Evolutionary conservation across 2,329 filamentous ascomycete genomes (phyloP).

Genomic region (Exserohilum turcica): DNA sequence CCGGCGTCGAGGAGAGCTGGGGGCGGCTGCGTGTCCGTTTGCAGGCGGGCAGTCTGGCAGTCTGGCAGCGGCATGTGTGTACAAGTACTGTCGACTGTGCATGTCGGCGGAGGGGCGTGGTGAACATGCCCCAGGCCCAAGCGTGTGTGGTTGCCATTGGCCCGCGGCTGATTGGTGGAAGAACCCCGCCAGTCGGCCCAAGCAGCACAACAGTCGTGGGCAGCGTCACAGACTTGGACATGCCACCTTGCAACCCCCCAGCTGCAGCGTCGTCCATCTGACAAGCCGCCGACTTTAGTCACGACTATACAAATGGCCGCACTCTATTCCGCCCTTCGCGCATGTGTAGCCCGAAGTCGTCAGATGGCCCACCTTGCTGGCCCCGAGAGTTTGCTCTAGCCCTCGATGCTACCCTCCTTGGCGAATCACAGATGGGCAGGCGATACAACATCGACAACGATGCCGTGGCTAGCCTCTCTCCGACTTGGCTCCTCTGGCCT

Average conservation of each 20-base stretch:
- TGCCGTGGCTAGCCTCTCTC: constrained; percentile 30
- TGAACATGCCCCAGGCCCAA: constrained; percentile 44
- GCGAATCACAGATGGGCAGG: constrained; percentile 36
- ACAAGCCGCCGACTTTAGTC: constrained; percentile 42
- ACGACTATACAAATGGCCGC: constrained; percentile 41
- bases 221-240: constrained; percentile 32
- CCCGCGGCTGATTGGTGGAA: constrained; percentile 38
- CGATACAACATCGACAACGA: constrained; percentile 29
- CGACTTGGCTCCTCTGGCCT: constrained; percentile 35
- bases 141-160: constrained; percentile 15
- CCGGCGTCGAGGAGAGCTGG: too few species aligned
- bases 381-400: constrained; percentile 27
- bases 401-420: constrained; percentile 23
- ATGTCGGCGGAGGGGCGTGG: constrained; percentile 8
- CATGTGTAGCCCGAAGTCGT: constrained; percentile 37
- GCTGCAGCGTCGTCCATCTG: constrained; percentile 26
- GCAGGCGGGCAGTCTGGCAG: too few species aligned
- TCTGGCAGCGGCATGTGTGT: too few species aligned
- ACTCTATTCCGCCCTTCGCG: constrained; percentile 41
- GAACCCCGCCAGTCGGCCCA: constrained; percentile 22
- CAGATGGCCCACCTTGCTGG: constrained; percentile 34
- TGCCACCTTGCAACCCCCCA: constrained; percentile 27
- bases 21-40: too few species aligned
- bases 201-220: constrained; percentile 19
- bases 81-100: neutral